Evolutionary conservation across 345 rosid species (phyloP).

Genomic region (Cochlearia excelsa): DNA sequence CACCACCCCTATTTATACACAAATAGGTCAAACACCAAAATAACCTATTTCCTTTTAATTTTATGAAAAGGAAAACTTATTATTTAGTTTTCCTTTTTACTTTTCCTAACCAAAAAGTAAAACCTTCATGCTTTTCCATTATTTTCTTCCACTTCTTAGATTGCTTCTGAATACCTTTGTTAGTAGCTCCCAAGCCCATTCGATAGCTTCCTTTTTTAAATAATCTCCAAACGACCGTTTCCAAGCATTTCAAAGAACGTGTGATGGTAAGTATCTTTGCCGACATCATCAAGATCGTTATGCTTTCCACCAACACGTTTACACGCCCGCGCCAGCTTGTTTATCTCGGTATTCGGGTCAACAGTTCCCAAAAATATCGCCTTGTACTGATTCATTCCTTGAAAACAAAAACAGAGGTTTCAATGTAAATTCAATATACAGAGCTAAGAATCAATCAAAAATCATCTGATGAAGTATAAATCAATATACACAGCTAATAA

Average conservation of each 20-base stretch:
- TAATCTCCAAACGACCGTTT: slow-evolving; percentile 98
- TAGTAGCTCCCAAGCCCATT: slow-evolving; percentile 97
- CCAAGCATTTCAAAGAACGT: slow-evolving; percentile 99
- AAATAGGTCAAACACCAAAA: too few relatives aligned
- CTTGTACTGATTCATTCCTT: slow-evolving; percentile 97
- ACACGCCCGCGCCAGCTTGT: slow-evolving; percentile 75
- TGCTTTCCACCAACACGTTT: slow-evolving; percentile 97
- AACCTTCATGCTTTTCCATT: too few relatives aligned
- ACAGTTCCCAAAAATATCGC: slow-evolving; percentile 87
- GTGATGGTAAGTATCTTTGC: slow-evolving; percentile 96
- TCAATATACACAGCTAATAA: too few relatives aligned
- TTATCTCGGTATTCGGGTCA: slow-evolving; percentile 74
- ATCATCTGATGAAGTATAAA: too few relatives aligned
- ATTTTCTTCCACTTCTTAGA: too few relatives aligned
- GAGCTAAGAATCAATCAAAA: too few relatives aligned
- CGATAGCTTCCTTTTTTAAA: slow-evolving; percentile 90
- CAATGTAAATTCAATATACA: not conserved
- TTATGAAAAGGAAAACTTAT: too few relatives aligned
- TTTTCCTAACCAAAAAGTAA: too few relatives aligned
- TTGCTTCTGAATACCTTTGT: slow-evolving; percentile 46
- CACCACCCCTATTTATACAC: too few relatives aligned
- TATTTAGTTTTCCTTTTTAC: too few relatives aligned
- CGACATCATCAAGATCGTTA: slow-evolving; percentile 96
- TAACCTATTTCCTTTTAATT: too few relatives aligned
- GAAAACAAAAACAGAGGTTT: not conserved